phyloP scores from a whole-genome alignment of 768 basidiomycete species.

The Lentinus brumalis region DNA sequence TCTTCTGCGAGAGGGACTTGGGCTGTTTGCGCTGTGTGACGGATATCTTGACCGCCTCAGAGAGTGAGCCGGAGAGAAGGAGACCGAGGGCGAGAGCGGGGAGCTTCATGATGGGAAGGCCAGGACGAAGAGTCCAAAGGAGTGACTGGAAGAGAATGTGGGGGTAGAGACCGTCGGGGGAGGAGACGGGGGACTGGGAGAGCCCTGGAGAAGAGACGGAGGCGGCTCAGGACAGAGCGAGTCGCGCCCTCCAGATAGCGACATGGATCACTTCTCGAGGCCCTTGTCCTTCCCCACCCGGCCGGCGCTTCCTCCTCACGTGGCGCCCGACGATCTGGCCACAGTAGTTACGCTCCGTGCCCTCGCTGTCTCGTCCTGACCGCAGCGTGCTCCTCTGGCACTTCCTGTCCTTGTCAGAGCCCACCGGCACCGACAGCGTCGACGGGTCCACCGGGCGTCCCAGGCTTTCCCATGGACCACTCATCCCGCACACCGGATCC shows the following conservation, averaged over 20 bases:
- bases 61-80: constrained; percentile 38
- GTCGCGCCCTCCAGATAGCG: neutral
- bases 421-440: too few species aligned
- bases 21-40: constrained; percentile 46
- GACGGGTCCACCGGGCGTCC: neutral
- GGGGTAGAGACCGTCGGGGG: constrained; percentile 23
- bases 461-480: neutral
- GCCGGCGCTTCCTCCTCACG: neutral
- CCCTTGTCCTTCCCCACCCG: neutral
- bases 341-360: too few species aligned
- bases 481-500: neutral
- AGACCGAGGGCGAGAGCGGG: constrained; percentile 39
- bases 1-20: constrained; percentile 32
- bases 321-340: neutral
- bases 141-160: constrained; percentile 26
- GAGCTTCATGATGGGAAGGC: constrained; percentile 43
- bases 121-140: constrained; percentile 23
- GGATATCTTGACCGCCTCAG: constrained; percentile 49
- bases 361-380: too few species aligned
- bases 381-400: too few species aligned
- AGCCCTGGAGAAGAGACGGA: constrained; percentile 1
- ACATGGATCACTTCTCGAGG: neutral
- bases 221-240: constrained; percentile 2
- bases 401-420: too few species aligned
- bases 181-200: constrained; percentile 12